Percentiles rank a stretch among this genome's conserved stretches.
phyloP scores from a whole-genome alignment of 768 basidiomycete species.

The Podaxis rugospora region DNA sequence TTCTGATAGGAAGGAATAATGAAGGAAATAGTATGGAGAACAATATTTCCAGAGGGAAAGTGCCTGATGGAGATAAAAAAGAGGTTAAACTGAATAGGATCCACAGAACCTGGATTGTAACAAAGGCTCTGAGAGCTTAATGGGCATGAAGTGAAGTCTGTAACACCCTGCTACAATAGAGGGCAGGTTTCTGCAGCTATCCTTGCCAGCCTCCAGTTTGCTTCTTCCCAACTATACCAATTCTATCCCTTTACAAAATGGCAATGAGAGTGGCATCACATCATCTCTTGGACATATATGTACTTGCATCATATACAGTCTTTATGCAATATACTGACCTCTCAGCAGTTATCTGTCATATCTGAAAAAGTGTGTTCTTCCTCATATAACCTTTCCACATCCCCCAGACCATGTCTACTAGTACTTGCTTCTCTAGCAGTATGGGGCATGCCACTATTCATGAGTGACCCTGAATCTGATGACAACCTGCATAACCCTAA shows the following conservation, averaged over 20 bases:
- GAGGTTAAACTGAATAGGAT: too few relatives aligned
- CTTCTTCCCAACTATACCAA: slow-evolving; percentile 5
- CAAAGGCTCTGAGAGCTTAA: too few relatives aligned
- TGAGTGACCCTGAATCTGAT: slow-evolving; percentile 45
- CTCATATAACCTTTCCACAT: background rate
- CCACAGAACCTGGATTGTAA: too few relatives aligned
- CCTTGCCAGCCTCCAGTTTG: slow-evolving; percentile 8
- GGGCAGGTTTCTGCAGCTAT: slow-evolving; percentile 1
- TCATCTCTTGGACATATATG: slow-evolving; percentile 13
- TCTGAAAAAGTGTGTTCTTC: slow-evolving; percentile 22
- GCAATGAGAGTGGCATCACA: background rate
- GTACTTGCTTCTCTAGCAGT: slow-evolving; percentile 41
- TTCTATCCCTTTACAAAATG: background rate
- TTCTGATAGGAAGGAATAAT: too few relatives aligned
- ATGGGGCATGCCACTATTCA: slow-evolving; percentile 37
- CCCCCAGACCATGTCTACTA: slow-evolving; percentile 1
- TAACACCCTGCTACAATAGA: background rate
- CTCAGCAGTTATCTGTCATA: slow-evolving; percentile 15
- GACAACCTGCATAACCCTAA: slow-evolving; percentile 60
- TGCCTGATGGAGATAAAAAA: too few relatives aligned
- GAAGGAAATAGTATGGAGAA: too few relatives aligned
- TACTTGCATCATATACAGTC: background rate
- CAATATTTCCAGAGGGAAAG: too few relatives aligned
- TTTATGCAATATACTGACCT: background rate
- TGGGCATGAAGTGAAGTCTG: too few relatives aligned